phyloP scores from a whole-genome alignment of 2,329 filamentous ascomycete genomes.

The Aspergillus phoenicis region DNA sequence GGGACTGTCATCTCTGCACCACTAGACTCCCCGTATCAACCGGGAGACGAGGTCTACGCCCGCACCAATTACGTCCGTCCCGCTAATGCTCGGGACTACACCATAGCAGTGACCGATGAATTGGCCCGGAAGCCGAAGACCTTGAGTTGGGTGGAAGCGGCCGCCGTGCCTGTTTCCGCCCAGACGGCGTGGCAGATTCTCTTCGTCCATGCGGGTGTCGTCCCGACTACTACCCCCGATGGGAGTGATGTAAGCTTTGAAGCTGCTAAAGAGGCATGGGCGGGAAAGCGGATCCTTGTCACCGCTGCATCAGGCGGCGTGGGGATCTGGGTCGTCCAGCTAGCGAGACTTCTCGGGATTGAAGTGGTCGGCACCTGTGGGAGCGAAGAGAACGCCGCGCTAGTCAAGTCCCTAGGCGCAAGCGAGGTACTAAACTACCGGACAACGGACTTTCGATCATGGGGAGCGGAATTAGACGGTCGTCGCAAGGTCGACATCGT shows the following conservation, averaged over 20 bases:
- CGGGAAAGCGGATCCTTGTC: conserved; percentile 45
- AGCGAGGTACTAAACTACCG: conserved; percentile 47
- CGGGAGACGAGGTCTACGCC: conserved; percentile 43
- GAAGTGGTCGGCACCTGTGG: conserved; percentile 47
- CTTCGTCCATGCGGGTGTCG: conserved; percentile 41
- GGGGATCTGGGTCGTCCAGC: conserved; percentile 49
- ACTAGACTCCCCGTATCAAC: conserved; percentile 37
- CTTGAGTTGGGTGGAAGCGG: conserved; percentile 41
- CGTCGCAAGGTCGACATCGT: conserved; percentile 46
- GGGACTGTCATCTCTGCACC: conserved; percentile 44
- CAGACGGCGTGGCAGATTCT: conserved; percentile 50
- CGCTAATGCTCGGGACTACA: conserved; percentile 44
- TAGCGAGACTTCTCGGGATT: conserved; percentile 30
- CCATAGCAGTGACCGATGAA: conserved; percentile 38
- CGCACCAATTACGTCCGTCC: conserved; percentile 40
- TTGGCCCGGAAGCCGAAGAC: conserved; percentile 40
- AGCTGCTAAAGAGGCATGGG: conserved; percentile 18
- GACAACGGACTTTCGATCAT: conserved; percentile 23
- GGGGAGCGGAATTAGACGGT: conserved; percentile 29
- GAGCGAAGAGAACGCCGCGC: conserved; percentile 37
- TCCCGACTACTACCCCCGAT: background rate
- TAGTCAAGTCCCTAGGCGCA: conserved; percentile 46
- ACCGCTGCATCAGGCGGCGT: conserved; percentile 51
- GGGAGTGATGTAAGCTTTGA: background rate
- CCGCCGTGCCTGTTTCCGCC: conserved; percentile 45